Evolutionary conservation across 306 rosid genomes (phyloP), one percentile per base, ranked within the genome.

Genomic region (Quillaja saponaria): DNA sequence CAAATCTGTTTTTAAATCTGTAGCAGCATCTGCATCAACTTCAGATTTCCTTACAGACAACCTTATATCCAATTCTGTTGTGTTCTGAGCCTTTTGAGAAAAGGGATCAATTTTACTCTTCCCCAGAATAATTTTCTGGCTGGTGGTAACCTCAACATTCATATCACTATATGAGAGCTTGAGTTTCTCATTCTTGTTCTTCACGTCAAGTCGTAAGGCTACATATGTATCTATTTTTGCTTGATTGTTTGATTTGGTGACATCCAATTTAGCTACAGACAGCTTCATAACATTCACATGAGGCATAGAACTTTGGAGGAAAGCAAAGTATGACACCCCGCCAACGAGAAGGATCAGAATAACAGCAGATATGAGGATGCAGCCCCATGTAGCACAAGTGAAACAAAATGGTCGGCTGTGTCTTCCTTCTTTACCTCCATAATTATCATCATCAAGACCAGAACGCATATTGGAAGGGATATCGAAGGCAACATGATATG

Each of bases 281-380:
- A 82, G 12, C 2, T 47, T 0, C 34, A 73, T 77, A 11, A 82
- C 55, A 7, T 48, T 12, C 16, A 86, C 68, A 13, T 11, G 13
- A 0, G 94, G 94, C 56, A 86, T 52, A 3, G 70, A 68, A 8
- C 75, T 13, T 14, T 74, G 77, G 54, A 86, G 79, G 35, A 76
- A 68, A 0, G 71, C 39, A 25, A 79, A 13, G 61, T 71, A 78
- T 10, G 77, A 14, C 40, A 81, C 61, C 1, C 68, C 78, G 0
- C 48, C 0, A 3, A 86, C 40, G 64, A 86, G 66, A 17, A 80
- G 2, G 16, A 61, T 9, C 2, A 78, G 54, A 10, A 71, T 8
- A 5, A 73, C 3, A 10, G 76, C 31, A 50, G 81, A 80, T 0
- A 58, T 0, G 3, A 17, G 0, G 17, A 83, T 5, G 61, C 81